Base-by-base conservation (phyloP, 495 filamentous ascomycete species). In the Astrocystis sublimbata region DNA sequence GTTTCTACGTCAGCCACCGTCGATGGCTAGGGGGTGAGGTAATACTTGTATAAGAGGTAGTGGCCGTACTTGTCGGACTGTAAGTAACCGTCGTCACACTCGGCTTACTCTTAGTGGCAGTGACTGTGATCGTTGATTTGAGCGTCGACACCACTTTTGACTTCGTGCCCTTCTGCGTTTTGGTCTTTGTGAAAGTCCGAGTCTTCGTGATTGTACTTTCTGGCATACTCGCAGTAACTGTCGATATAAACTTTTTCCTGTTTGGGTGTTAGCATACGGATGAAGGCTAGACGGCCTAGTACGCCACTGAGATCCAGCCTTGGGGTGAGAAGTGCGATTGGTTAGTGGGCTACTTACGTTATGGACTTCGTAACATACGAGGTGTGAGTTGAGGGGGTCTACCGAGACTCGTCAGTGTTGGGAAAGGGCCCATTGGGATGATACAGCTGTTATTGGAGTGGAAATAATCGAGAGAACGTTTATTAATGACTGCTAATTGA, bases 191-290 rank as follows among this genome's bases (percentile, higher is more conserved):
- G 6, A 6, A 42, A n/a, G 38, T 57, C 24, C 6, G 24, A 31
- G 53, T 57, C 23, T 43, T 24, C 13, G 40, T 45, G 28, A 43
- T 35, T 12, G 52, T 41, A 42, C 23, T 56, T 9, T n/a, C n/a
- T n/a, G n/a, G n/a, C 21, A 24, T 15, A n/a, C 36, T 55, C 28
- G 9, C 31, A 41, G 50, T 33, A 10, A 63, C 35, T 45, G 53
- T 58, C 12, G 61, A 51, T 28, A 36, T 63, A 10, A 51, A 58
- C 19, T 43, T 63, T 30, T 58, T 58, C 2, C 53, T 59, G 4
- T 36, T n/a, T 15, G 12, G 4, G 49, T 30, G 13, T 56, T 19
- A 62, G 60, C 24, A 33, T 47, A 7, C 6, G 21, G 7, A 19
- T 7, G 15, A n/a, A n/a, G n/a, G n/a, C n/a, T n/a, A n/a, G n/a